Evolutionary conservation across 768 basidiomycete genomes (phyloP).

Genomic region (Trametes meyenii): DNA sequence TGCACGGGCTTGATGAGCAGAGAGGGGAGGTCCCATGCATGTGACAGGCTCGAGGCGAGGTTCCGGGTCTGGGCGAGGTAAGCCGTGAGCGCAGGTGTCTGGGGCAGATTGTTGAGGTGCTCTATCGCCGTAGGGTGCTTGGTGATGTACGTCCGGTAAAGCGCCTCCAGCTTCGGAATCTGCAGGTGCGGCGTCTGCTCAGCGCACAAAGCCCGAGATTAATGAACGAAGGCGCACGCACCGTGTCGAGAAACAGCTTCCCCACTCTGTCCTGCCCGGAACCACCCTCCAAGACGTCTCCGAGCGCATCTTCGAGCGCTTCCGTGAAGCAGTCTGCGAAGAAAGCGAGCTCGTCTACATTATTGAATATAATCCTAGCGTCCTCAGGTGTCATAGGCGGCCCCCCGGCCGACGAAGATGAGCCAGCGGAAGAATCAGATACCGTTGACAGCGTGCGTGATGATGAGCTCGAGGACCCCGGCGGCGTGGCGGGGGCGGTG

Average conservation of each 20-base stretch:
- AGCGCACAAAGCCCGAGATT: constrained; percentile 6
- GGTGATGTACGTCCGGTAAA: constrained; percentile 82
- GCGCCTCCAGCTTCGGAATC: constrained; percentile 71
- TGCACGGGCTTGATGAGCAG: constrained; percentile 98
- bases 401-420: constrained; percentile 32
- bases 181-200: constrained; percentile 32
- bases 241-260: constrained; percentile 66
- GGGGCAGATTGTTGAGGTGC: constrained; percentile 56
- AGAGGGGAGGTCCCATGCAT: constrained; percentile 92
- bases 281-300: constrained; percentile 62
- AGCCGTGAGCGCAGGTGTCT: constrained; percentile 59
- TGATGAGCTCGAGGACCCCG: constrained; percentile 53
- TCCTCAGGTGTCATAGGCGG: constrained; percentile 76
- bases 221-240: constrained; percentile 42
- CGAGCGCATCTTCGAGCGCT: constrained; percentile 66
- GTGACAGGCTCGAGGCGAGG: constrained; percentile 70
- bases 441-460: constrained; percentile 56
- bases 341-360: constrained; percentile 72
- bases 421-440: constrained; percentile 46
- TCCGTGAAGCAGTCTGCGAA: constrained; percentile 71
- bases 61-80: constrained; percentile 71
- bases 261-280: constrained; percentile 72
- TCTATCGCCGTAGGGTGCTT: constrained; percentile 74
- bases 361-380: constrained; percentile 71
- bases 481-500: constrained; percentile 36